Base-by-base conservation (phyloP, 306 rosid genomes). In the Abrus pulchellus region DNA sequence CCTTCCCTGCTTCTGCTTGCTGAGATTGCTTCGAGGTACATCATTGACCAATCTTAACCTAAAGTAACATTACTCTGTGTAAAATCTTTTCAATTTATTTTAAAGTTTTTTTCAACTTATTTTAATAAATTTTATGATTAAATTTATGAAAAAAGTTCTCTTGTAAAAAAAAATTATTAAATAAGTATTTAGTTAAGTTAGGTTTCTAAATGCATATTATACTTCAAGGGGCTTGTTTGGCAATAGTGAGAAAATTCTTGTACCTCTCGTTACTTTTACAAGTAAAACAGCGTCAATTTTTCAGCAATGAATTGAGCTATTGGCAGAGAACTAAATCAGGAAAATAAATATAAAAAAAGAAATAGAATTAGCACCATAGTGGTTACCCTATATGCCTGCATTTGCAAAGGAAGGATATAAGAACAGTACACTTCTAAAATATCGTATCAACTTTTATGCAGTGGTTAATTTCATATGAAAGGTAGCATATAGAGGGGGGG, bases 1-100 rank as follows among this genome's bases (percentile, higher is more conserved):
- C 83, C 33, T 81, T 82, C 84, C 89, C 87, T 68, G 83, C 87
- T 70, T 85, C 90, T 83, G 88, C 83, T 52, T 83, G 88, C 76
- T 89, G 84, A 92, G 70, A 47, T 79, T 68, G 30, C 14, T 75
- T 49, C 5, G 14, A 64, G 84, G 89, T 86, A 59, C 77, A 66
- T n/a, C n/a, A 66, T 67, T 70, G 5, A 29, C 28, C 54, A 9
- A 28, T 33, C 55, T 64, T 77, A 27, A 60, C 41, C 29, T 48
- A 45, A 63, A 33, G 38, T 44, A 45, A 68, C 32, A 43, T 36
- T 36, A 47, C 9, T 2, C 13, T 20, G 20, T 20, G 20, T 20
- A 20, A 20, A 20, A 20, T 20, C 20, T 20, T 20, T 20, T 20
- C 20, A 20, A 20, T 20, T 20, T 20, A 20, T 20, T 20, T 20